Conservation (phyloP, 73 alveolate species). For the Tetrahymena thermophila region DNA sequence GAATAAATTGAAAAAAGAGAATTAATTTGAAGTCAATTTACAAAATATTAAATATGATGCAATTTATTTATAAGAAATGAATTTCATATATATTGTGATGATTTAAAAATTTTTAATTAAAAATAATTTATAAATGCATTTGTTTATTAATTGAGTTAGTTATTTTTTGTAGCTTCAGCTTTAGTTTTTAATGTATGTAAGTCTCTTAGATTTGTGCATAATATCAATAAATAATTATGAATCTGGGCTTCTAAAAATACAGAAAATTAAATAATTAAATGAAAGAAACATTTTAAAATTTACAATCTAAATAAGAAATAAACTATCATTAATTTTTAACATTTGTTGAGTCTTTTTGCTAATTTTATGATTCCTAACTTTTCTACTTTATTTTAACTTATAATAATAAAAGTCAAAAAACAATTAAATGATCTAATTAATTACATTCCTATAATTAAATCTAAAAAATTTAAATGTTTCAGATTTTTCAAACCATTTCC, state of each 20-base stretch:
- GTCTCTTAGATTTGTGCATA: not conserved
- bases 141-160: too few species aligned
- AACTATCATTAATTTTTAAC: not conserved
- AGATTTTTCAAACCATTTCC: not conserved
- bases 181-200: not conserved
- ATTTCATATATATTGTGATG: too few species aligned
- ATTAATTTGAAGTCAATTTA: too few species aligned
- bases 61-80: too few species aligned
- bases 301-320: not conserved
- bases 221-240: not conserved
- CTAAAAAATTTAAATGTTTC: not conserved
- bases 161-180: not conserved
- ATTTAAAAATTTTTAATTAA: too few species aligned
- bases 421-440: not conserved
- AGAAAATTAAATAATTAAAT: not conserved
- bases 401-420: not conserved
- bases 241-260: not conserved
- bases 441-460: not conserved
- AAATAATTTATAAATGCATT: too few species aligned
- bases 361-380: not conserved
- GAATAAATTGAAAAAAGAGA: too few species aligned
- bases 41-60: too few species aligned
- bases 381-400: not conserved
- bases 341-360: not conserved
- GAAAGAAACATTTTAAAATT: not conserved